Conservation (phyloP, 2,329 filamentous ascomycete species). For the Monilinia polystroma region DNA sequence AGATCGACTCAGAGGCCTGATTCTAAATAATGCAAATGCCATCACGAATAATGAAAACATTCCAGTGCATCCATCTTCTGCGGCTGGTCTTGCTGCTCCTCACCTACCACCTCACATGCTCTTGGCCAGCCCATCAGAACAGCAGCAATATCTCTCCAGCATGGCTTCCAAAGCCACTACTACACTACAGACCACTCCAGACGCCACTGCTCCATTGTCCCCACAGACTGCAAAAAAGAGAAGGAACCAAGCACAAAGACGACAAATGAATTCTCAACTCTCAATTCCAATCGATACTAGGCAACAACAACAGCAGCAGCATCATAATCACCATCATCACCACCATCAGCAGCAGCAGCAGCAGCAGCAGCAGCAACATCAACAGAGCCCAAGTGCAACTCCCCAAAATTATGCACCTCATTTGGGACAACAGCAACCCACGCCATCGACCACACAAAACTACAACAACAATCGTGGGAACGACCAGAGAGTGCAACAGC, state of each 20-base stretch:
- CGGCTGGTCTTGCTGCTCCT: conserved; percentile 24
- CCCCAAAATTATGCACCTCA: conserved; percentile 32
- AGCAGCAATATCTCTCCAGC: conserved; percentile 31
- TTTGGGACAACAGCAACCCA: conserved; percentile 15
- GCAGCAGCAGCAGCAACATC: conserved; percentile 26
- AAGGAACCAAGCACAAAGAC: conserved; percentile 61
- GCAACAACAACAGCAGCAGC: conserved; percentile 28
- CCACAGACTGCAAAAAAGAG: conserved; percentile 46
- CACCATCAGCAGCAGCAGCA: conserved; percentile 16
- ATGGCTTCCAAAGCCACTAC: conserved; percentile 1
- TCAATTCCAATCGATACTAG: conserved; percentile 53
- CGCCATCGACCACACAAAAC: conserved; percentile 25
- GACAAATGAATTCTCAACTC: conserved; percentile 60
- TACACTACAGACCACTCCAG: conserved; percentile 29
- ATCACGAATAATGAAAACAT: conserved; percentile 7
- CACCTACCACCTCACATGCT: conserved; percentile 33
- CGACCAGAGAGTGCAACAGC: conserved; percentile 28
- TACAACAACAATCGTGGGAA: conserved; percentile 13
- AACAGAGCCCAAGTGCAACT: conserved; percentile 40
- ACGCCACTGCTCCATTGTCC: conserved; percentile 8
- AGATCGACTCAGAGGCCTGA: conserved; percentile 58
- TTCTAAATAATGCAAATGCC: conserved; percentile 51
- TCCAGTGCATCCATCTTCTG: conserved; percentile 33
- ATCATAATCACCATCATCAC: conserved; percentile 31
- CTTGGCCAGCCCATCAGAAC: conserved; percentile 27